Base-by-base conservation (phyloP, 352 stramenopile species). In the Globisporangium nagaii region DNA sequence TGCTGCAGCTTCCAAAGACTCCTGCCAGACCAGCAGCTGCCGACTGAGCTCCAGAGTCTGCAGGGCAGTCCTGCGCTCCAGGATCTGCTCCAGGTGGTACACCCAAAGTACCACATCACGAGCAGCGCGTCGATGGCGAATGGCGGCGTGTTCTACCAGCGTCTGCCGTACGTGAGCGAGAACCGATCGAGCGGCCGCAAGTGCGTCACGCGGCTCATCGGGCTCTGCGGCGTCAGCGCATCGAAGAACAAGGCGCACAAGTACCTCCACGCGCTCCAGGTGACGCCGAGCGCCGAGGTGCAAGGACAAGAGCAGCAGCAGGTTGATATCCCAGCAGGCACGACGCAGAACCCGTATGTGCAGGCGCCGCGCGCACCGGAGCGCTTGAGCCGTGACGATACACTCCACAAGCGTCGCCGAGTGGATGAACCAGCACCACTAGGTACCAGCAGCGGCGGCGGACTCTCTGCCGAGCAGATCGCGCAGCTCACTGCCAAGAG, bases 91-190 rank as follows among this genome's bases (percentile, higher is more conserved):
- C 64, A 74, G 46, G 61, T 66, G 13, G 63, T 84, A 10, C 62
- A 78, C 20, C 82, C 82, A n/a, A 82, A 75, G 25, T 93, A 93
- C 55, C 82, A 93, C 56, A 79, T 93, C 47, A 83, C 71, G 12
- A 84, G 74, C 60, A 34, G 57, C 13, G 37, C 56, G 0, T 37
- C 41, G 1, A 53, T 42, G 7, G 55, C 50, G n/a, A 71, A 60
- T 24, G 63, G 59, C 44, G 73, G 78, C 15, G 73, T 88, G 20
- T 93, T 90, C 44, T 90, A 90, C 65, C 79, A 93, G 63, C 75
- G 79, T 9, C 60, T 89, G 31, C 82, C 82, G 15, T 93, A 93
- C 65, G 72, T 93, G 46, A 93, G 75, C 27, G 75, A 87, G 37
- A 59, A 66, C 9, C 39, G 42, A 1, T 65, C 53, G 13, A 76